Evolutionary conservation across 2,329 filamentous ascomycete species (phyloP).

Genomic region (Venturiaceae sp.): DNA sequence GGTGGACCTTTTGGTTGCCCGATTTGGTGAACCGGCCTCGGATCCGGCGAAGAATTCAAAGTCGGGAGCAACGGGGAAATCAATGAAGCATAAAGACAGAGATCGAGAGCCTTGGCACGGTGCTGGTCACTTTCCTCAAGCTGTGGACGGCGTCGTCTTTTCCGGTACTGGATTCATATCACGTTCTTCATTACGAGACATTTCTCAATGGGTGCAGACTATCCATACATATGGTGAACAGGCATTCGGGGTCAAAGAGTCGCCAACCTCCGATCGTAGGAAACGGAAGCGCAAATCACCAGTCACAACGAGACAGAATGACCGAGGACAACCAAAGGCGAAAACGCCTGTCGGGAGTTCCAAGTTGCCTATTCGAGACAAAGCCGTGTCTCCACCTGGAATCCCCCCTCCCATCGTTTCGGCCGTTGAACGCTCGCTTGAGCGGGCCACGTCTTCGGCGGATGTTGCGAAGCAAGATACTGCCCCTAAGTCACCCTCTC

Average conservation of each 20-base stretch:
- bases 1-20: slow-evolving; percentile 77
- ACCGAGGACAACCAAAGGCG: not conserved
- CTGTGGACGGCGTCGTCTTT: slow-evolving; percentile 79
- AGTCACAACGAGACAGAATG: slow-evolving; percentile 15
- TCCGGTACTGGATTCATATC: slow-evolving; percentile 68
- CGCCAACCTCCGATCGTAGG: slow-evolving; percentile 57
- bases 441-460: slow-evolving; percentile 29
- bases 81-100: slow-evolving; percentile 13
- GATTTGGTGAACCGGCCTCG: slow-evolving; percentile 57
- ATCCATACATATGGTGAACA: slow-evolving; percentile 75
- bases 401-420: slow-evolving; percentile 38
- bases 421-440: slow-evolving; percentile 32
- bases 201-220: slow-evolving; percentile 82
- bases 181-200: slow-evolving; percentile 56
- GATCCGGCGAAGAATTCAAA: slow-evolving; percentile 12
- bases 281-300: slow-evolving; percentile 28
- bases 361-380: not conserved
- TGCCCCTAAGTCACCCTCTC: slow-evolving; percentile 25
- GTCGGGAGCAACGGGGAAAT: not conserved
- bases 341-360: not conserved
- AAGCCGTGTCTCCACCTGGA: slow-evolving; percentile 18
- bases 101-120: slow-evolving; percentile 59
- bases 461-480: slow-evolving; percentile 13
- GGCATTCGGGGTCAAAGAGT: slow-evolving; percentile 77
- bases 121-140: slow-evolving; percentile 53